Evolutionary conservation across 176 grass and related monocot species (phyloP), one percentile per base, ranked within the genome.

Genomic region (Canna indica): DNA sequence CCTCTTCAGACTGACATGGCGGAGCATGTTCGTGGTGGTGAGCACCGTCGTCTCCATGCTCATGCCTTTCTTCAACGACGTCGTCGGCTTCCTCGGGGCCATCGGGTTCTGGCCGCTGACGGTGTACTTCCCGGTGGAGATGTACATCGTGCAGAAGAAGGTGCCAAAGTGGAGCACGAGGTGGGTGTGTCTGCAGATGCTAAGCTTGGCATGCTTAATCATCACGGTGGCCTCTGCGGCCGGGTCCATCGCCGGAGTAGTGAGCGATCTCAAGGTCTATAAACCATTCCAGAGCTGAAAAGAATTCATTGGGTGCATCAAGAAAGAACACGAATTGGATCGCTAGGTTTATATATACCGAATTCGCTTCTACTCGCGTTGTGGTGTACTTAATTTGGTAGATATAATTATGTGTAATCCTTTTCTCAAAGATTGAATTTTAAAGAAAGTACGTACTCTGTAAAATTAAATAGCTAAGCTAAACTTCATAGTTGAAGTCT

Each of bases 1-100:
- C 80, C 46, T 83, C 47, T 88, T 90, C 71, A 36, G 83, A 75
- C 54, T 78, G 11, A 88, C 82, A 54, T 95, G 91, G 94, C 68
- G 91, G 18, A 68, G 85, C n/a, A 44, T 75, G 22, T 95, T 99
- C 73, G 94, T 99, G 60, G 80, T 86, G 29, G 54, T 20, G 11
- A 99, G 84, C 12, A 99, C 94, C 0, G 89, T 93, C 34, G 80
- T 99, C 65, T 99, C 94, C 5, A 99, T 93, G 94, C 86, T 99
- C 12, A 73, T 93, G 56, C 94, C 94, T 0, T 99, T 99, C 82
- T 93, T 99, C 86, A 99, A 99, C 69, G 94, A 99, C 65, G 82
- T 93, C 31, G 94, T 90, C 26, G 90, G 90, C 0, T 79, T 99
- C 18, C 86, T 99, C 3, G 94, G 94, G 5, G 89, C 94, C 15